Conservation (phyloP, 179 eudicot species). For the Drosera spatulata region DNA sequence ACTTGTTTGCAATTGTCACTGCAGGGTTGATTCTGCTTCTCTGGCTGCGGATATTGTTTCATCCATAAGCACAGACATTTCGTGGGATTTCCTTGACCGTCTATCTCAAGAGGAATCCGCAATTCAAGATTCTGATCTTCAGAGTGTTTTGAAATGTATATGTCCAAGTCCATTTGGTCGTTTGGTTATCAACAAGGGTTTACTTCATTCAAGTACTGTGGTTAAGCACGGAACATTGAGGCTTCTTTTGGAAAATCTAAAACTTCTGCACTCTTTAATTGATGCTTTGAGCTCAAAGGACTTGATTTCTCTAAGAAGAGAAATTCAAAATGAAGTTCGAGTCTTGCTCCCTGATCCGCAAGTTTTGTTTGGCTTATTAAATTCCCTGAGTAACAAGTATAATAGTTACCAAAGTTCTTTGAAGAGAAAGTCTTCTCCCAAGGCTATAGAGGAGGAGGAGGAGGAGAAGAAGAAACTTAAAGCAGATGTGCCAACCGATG, state of each 20-base stretch:
- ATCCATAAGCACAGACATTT: constrained; percentile 50
- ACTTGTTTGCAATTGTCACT: constrained; percentile 3
- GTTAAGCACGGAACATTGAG: constrained; percentile 76
- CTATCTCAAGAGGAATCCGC: constrained; percentile 18
- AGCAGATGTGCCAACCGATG: constrained; percentile 24
- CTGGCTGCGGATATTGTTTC: constrained; percentile 75
- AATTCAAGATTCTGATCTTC: constrained; percentile 43
- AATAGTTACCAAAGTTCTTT: constrained; percentile 24
- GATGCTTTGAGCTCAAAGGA: constrained; percentile 28
- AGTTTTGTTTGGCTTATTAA: constrained; percentile 64
- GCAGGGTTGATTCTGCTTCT: constrained; percentile 76
- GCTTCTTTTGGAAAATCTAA: constrained; percentile 67
- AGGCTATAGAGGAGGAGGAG: constrained; percentile 1
- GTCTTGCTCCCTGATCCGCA: constrained; percentile 84
- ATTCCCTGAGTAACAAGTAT: constrained; percentile 39
- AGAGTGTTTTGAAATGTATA: constrained; percentile 62
- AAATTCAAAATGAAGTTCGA: constrained; percentile 58
- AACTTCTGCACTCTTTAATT: constrained; percentile 45
- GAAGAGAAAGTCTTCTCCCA: constrained; percentile 47
- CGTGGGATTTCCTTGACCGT: constrained; percentile 40
- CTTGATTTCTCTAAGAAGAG: constrained; percentile 48
- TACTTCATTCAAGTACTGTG: constrained; percentile 58
- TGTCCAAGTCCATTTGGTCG: constrained; percentile 66
- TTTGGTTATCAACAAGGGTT: constrained; percentile 65
- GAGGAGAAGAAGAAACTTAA: constrained; percentile 22